Percentiles rank a stretch among this genome's conserved stretches.
Conservation (phyloP, 495 filamentous ascomycete genomes). For the Trypethelium eluteriae region DNA sequence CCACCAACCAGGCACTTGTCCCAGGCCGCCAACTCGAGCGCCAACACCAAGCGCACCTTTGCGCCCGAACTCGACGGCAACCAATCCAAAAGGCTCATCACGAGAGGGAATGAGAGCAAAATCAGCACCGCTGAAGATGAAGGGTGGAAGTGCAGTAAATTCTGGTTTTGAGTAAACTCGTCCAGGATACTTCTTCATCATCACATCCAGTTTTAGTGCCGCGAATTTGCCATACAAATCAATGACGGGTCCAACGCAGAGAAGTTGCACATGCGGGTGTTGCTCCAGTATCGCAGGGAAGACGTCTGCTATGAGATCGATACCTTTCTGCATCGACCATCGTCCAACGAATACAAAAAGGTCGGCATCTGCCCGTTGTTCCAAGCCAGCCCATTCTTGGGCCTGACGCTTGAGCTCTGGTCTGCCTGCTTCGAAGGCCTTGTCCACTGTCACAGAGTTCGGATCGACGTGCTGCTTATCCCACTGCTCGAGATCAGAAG, state of each 20-base stretch:
- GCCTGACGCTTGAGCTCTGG: constrained; percentile 57
- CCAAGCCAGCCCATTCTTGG: constrained; percentile 68
- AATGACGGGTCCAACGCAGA: constrained; percentile 66
- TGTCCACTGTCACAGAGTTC: constrained; percentile 50
- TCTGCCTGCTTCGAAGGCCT: constrained; percentile 49
- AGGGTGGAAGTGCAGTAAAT: constrained; percentile 66
- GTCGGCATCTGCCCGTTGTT: constrained; percentile 59
- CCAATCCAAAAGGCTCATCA: constrained; percentile 75
- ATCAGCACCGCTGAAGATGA: constrained; percentile 70
- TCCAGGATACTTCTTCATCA: constrained; percentile 71
- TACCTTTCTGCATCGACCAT: constrained; percentile 73
- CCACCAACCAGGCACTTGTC: constrained; percentile 77
- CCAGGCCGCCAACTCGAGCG: constrained; percentile 58
- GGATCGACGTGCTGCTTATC: constrained; percentile 47
- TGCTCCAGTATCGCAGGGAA: constrained; percentile 65
- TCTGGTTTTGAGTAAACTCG: constrained; percentile 69
- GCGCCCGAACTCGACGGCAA: constrained; percentile 71
- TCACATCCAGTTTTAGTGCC: constrained; percentile 59
- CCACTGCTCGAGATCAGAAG: constrained; percentile 65
- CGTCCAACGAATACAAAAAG: constrained; percentile 72
- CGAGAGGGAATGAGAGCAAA: constrained; percentile 73
- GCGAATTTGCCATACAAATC: constrained; percentile 75
- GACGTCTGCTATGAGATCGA: constrained; percentile 71
- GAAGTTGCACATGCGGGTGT: constrained; percentile 58
- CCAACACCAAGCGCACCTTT: constrained; percentile 73